Conservation (phyloP, 441 rosid genomes). For the Gossypium gossypioides region DNA sequence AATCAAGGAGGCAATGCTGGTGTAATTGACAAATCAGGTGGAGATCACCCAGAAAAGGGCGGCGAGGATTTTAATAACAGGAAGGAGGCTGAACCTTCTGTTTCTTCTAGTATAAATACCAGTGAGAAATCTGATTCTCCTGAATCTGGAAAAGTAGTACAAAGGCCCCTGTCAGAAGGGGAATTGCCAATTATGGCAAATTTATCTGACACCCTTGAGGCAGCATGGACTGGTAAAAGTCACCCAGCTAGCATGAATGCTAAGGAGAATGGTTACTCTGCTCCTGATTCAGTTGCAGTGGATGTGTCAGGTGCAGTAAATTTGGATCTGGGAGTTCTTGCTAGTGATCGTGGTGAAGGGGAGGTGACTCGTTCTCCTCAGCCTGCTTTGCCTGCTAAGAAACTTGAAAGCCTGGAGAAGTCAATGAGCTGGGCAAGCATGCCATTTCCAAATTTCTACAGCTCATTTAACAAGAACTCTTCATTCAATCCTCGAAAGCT, state of each 20-base stretch:
- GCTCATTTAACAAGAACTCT: conserved; percentile 29
- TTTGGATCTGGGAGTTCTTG: conserved; percentile 14
- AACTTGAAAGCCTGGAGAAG: conserved; percentile 27
- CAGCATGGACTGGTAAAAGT: conserved; percentile 69
- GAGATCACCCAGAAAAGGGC: conserved; percentile 24
- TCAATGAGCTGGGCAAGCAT: conserved; percentile 29
- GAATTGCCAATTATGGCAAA: conserved; percentile 34
- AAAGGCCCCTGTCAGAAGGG: conserved; percentile 43
- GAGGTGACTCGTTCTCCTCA: conserved; percentile 20
- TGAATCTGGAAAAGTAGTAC: conserved; percentile 39
- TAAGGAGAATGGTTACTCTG: conserved; percentile 28
- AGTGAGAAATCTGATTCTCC: conserved; percentile 27
- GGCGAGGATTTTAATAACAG: conserved; percentile 20
- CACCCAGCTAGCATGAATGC: conserved; percentile 24
- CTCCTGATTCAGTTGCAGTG: conserved; percentile 21
- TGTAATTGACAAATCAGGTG: conserved; percentile 19
- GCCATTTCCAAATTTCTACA: conserved; percentile 39
- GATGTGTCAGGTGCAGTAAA: conserved; percentile 23
- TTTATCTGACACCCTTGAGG: conserved; percentile 62
- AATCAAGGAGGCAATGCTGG: conserved; percentile 27
- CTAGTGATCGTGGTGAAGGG: conserved; percentile 17
- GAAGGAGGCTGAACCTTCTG: conserved; percentile 29
- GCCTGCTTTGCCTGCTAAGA: conserved; percentile 21
- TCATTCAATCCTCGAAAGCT: conserved; percentile 38
- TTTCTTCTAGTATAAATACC: conserved; percentile 25